Base-by-base conservation (phyloP, 495 filamentous ascomycete species). In the Amniculicola lignicola region DNA sequence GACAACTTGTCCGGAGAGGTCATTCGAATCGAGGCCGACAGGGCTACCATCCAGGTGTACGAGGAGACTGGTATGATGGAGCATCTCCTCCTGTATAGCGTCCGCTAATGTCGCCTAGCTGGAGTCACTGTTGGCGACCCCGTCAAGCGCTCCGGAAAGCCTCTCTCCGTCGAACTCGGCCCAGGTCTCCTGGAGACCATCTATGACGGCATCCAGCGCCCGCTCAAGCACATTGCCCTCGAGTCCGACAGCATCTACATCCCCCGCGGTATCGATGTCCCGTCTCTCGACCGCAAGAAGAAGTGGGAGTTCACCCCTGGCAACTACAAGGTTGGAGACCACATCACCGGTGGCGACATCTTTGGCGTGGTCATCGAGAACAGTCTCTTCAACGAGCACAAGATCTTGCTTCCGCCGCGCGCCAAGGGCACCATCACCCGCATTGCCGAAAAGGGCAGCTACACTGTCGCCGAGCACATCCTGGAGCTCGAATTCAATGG, bases 181-280 rank as follows among this genome's bases (percentile, higher is more conserved):
- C 93, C 93, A 59, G 93, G 94, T 65, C 74, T 99, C 74, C 89
- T 98, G 83, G 91, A 97, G 76, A 98, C 94, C 46, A 98, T 98
- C 69, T 98, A 98, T 76, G 94, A 99, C 69, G 93, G 93, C 69
- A 97, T 99, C 64, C 93, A 99, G 71, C 87, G 93, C 57, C 93
- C 93, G 51, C 82, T 99, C 61, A 85, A 83, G 68, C 82, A 80
- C 51, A 99, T 99, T 66, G 78, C 86, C 51, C 76, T 84, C 40
- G 71, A 82, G 43, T 83, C 88, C 12, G 74, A 87, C 57, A 85
- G 88, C 69, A 98, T 98, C 70, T 97, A 97, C 66, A 99, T 99
- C 59, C 93, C 93, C 56, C 88, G 94, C 62, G 93, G 93, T 70
- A 92, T 97, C 65, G 69, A 83, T n/a, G 85, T 88, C 23, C 91